Evolutionary conservation across 441 rosid genomes (phyloP).

Genomic region (Arabidopsis hybrid): DNA sequence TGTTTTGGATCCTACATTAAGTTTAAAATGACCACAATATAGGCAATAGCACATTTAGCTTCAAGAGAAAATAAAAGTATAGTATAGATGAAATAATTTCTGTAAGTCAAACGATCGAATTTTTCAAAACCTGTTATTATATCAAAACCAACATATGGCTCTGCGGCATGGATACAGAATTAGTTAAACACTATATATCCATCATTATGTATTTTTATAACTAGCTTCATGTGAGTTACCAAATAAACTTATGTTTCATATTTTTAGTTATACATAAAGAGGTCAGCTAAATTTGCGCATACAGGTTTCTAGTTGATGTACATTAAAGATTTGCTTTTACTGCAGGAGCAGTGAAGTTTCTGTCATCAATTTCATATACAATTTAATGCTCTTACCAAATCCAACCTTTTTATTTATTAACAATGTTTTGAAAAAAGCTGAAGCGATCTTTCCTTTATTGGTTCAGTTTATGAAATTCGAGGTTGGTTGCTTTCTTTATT

Average conservation of each 20-base stretch:
- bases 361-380: slow-evolving; percentile 32
- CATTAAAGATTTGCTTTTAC: slow-evolving; percentile 20
- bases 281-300: slow-evolving; percentile 1
- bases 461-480: slow-evolving; percentile 30
- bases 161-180: not conserved
- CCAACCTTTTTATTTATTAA: slow-evolving; percentile 27
- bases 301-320: slow-evolving; percentile 24
- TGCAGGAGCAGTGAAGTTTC: slow-evolving; percentile 35
- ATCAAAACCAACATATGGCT: not conserved
- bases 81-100: not conserved
- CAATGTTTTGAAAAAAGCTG: not conserved
- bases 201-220: not conserved
- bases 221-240: slow-evolving; percentile 1
- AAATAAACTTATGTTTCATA: not conserved
- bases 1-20: slow-evolving; percentile 69
- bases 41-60: slow-evolving; percentile 34
- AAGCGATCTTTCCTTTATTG: slow-evolving; percentile 19
- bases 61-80: slow-evolving; percentile 29
- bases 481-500: slow-evolving; percentile 29
- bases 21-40: slow-evolving; percentile 7
- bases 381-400: slow-evolving; percentile 40
- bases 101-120: not conserved
- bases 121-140: not conserved
- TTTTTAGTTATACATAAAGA: not conserved
- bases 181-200: not conserved